A percentile compares a stretch with the other conserved stretches of the same genome.
Conservation (phyloP, 768 basidiomycete species). For the Psilocybe tampanensis region DNA sequence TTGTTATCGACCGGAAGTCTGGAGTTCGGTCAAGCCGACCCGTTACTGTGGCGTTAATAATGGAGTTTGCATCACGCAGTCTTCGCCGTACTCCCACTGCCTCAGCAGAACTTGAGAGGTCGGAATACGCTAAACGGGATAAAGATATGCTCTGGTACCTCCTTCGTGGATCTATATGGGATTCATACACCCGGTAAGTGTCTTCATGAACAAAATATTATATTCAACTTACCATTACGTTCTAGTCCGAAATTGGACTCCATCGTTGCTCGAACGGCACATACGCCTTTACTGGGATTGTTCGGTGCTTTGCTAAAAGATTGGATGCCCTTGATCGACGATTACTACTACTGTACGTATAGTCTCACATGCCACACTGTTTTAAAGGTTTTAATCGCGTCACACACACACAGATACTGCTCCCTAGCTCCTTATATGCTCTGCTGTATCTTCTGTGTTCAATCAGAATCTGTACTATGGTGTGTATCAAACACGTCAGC, state of each 20-base stretch:
- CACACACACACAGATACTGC: constrained; percentile 37
- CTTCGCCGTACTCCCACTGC: constrained; percentile 68
- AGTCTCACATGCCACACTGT: background rate
- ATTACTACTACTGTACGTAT: constrained; percentile 89
- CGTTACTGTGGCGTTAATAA: constrained; percentile 59
- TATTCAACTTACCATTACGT: constrained; percentile 7
- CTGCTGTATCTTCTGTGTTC: constrained; percentile 16
- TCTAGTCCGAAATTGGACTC: constrained; percentile 76
- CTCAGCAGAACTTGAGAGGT: constrained; percentile 65
- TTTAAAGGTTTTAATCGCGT: background rate
- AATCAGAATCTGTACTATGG: constrained; percentile 11
- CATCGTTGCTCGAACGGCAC: constrained; percentile 55
- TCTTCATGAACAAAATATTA: background rate
- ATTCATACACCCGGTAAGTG: constrained; percentile 68
- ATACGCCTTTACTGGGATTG: constrained; percentile 66
- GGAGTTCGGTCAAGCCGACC: constrained; percentile 56
- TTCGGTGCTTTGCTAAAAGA: constrained; percentile 73
- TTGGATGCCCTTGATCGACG: constrained; percentile 88
- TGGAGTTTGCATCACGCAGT: constrained; percentile 77
- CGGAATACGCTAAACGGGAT: constrained; percentile 84
- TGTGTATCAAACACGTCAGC: constrained; percentile 1
- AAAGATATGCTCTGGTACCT: constrained; percentile 84
- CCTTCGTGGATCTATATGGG: constrained; percentile 86
- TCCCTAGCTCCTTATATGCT: constrained; percentile 30
- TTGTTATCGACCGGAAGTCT: constrained; percentile 39